These are phyloP conservation scores for Calcarisporium arbuscula DNA, from an alignment of 2,329 filamentous ascomycete species.

Conservation along the genomic window DNA sequence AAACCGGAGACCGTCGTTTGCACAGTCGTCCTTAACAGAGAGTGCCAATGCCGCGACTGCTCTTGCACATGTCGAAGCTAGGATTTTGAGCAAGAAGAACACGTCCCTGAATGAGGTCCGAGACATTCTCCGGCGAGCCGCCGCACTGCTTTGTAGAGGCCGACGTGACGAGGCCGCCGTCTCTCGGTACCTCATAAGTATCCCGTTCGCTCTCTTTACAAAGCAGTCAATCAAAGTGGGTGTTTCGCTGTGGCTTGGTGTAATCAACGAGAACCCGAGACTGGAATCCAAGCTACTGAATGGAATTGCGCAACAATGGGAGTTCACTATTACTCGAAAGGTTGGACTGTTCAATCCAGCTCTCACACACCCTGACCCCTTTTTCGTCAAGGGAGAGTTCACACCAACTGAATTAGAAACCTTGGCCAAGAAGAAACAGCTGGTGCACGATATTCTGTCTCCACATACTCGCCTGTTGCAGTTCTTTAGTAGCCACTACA, in stretches of 20 bases:
- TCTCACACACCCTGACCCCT: conserved; percentile 75
- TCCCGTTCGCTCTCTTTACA: conserved; percentile 88
- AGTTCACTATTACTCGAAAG: conserved; percentile 69
- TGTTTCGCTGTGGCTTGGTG: conserved; percentile 90
- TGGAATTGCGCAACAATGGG: conserved; percentile 88
- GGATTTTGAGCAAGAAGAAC: conserved; percentile 60
- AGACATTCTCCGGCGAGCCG: conserved; percentile 76
- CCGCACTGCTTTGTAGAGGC: conserved; percentile 76
- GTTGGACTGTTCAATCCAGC: conserved; percentile 74
- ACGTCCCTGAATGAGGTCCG: conserved; percentile 70
- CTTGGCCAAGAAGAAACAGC: conserved; percentile 68
- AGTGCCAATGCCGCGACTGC: conserved; percentile 56
- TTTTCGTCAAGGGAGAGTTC: conserved; percentile 87
- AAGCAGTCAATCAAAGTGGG: conserved; percentile 95
- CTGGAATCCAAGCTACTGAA: conserved; percentile 81
- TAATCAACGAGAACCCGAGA: conserved; percentile 90
- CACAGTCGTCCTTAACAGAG: conserved; percentile 45
- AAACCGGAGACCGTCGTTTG: conserved; percentile 45
- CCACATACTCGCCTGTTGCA: conserved; percentile 82
- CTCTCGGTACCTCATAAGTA: conserved; percentile 80
- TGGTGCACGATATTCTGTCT: conserved; percentile 74
- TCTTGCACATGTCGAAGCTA: conserved; percentile 66
- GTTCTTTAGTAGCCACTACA: conserved; percentile 92
- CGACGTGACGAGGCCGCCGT: conserved; percentile 70
- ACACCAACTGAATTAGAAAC: conserved; percentile 78